A percentile compares a stretch with the other conserved stretches of the same genome.
Conservation (phyloP, 2,329 filamentous ascomycete genomes). For the Karstenula rhodostoma region DNA sequence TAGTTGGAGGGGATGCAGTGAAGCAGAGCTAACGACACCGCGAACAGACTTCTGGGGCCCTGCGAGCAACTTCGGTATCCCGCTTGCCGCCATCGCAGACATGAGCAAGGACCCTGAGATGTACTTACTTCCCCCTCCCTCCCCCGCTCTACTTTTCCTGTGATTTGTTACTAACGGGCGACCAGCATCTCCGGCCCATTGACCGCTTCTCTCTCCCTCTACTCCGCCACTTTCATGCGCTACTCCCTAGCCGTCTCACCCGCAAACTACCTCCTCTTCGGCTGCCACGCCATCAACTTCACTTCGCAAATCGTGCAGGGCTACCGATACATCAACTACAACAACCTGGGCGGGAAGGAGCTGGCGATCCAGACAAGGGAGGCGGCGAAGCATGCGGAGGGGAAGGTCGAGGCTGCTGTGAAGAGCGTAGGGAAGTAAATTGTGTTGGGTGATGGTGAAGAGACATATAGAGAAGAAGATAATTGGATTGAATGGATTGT, state of each 20-base stretch:
- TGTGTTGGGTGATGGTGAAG: too few species aligned
- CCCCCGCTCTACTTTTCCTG: neutral
- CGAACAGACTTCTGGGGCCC: constrained; percentile 61
- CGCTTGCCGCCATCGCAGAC: constrained; percentile 62
- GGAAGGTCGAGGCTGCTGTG: constrained; percentile 6
- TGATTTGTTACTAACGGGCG: constrained; percentile 2
- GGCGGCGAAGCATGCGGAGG: constrained; percentile 27
- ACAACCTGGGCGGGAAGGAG: constrained; percentile 60
- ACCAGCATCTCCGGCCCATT: constrained; percentile 70
- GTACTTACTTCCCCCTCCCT: constrained; percentile 42
- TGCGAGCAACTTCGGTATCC: constrained; percentile 63
- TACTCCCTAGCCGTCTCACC: constrained; percentile 70
- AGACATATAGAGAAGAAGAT: too few species aligned
- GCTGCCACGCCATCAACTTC: constrained; percentile 72
- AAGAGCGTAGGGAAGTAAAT: constrained; percentile 25
- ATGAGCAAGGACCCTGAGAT: constrained; percentile 63
- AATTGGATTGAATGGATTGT: too few species aligned
- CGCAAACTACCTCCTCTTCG: constrained; percentile 73
- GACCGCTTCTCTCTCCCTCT: constrained; percentile 68
- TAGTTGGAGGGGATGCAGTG: neutral
- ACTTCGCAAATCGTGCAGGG: constrained; percentile 67
- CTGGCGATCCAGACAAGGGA: constrained; percentile 51
- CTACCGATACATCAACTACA: constrained; percentile 69
- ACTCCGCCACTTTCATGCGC: constrained; percentile 72
- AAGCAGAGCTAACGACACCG: constrained; percentile 8